Evolutionary conservation across 2,329 filamentous ascomycete genomes (phyloP), one percentile per base, ranked within the genome.

Genomic region (Scopulariopsis brevicaulis): DNA sequence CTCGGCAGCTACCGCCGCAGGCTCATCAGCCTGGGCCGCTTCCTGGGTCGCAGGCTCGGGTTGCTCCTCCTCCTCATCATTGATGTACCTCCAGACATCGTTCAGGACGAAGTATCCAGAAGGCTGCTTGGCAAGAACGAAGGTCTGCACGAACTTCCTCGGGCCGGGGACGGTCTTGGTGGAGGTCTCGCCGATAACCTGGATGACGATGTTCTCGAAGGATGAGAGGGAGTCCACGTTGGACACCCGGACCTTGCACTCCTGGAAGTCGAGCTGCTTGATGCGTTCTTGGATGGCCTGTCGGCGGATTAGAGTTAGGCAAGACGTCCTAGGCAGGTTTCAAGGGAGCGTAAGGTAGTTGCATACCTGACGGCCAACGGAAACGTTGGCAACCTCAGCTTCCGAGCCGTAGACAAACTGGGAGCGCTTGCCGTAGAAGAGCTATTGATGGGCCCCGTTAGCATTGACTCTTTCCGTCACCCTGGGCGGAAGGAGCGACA

Each of bases 101-200:
- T 99, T 99, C 66, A 99, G 83, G 37, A 99, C 93, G 66, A 96
- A 99, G 79, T 97, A 99, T 63, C 94, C 94, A 59, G 93, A 96
- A 55, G 90, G 90, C 76, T 99, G 94, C 73, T 93, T 86, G 54
- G 94, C 94, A 62, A 99, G 88, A 62, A 99, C 90, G 66, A 99
- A 99, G 56, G 93, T 97, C 80, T 99, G 94, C 48, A 92, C 88
- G 69, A 99, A 99, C 73, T 96, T 96, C 78, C 89, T 92, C 67
- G 93, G 90, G 60, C 94, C 89, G 63, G 86, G 86, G 54, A 84
- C 85, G 74, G 95, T 95, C 74, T 95, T 95, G 83, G 96, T 96
- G 67, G 92, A 96, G 67, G 94, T 95, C 75, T 97, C 93, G 63
- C 94, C 94, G 69, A 99, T 96, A 66, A 97, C 94, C 73, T 96